Base-by-base conservation (phyloP, 352 stramenopile species). In the Phytophthora sojae region DNA sequence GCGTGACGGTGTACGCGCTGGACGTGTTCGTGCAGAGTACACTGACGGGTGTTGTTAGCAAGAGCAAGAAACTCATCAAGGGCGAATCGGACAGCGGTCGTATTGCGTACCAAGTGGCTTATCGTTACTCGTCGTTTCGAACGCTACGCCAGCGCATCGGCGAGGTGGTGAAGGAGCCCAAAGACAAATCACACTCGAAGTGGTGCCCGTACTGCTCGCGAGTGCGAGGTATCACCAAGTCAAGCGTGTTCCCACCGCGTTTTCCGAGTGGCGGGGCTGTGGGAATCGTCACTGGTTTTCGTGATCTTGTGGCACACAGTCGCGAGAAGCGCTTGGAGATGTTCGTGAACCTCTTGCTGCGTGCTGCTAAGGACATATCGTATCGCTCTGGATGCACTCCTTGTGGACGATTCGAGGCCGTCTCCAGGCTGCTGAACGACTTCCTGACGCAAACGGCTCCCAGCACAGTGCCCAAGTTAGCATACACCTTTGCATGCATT, bases 151-250 rank as follows among this genome's bases (percentile, higher is more conserved):
- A 75, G n/a, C 63, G 67, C 3, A 56, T 93, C 9, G 55, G 71
- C 9, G 57, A 77, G 4, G 64, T 64, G 2, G 69, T 85, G 12
- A 60, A 62, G 5, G 60, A 37, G 14, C 45, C 58, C 11, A 67
- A 74, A 26, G 65, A 86, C 51, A 63, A 59, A 39, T 67, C 77
- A 56, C 85, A 92, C 50, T 21, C 62, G n/a, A 82, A 83, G 58
- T 92, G 82, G 80, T 93, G 86, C 69, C 55, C 59, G 9, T 92
- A 88, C 60, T 93, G 83, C 66, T 65, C 63, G 15, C 75, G 67
- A 6, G 71, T 92, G 30, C 53, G 81, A 39, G 85, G 78, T 61
- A 25, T 92, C 6, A 64, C 77, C 1, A 58, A 64, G 12, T 82
- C 75, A 4, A 69, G 62, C 2, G 17, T 73, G 47, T 93, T 93